Evolutionary conservation across 106 monocot species (phyloP), one percentile per base, ranked within the genome.

Genomic region (Allium cepa): DNA sequence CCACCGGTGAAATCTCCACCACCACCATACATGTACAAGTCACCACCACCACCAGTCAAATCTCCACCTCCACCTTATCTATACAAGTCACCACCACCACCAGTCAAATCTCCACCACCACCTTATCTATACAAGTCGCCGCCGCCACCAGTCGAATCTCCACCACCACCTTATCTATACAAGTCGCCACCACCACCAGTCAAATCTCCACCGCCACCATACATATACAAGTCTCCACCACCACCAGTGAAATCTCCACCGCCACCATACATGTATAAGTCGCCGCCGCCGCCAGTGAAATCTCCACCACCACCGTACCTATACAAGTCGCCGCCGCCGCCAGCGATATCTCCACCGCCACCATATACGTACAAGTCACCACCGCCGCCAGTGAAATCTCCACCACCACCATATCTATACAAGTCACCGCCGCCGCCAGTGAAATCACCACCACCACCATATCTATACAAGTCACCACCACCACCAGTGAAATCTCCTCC

Each of bases 101-200:
- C 75, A 36, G 12, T 50, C 0, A 60, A 60, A 11, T 57, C 69
- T 28, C 59, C 71, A 13, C 60, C 71, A 4, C 71, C 71, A 4
- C 69, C 13, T 0, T 8, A 53, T 10, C 49, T 66, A 50, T 26
- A 71, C 12, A 70, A 68, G 2, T 67, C 76, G 8, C 55, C 76
- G 11, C 76, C 76, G 48, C 76, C 76, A 4, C 76, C 77, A n/a
- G 26, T 16, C 7, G 8, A 14, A 60, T 53, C 68, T 17, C 67
- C 75, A 9, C 68, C 76, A 0, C 49, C n/a, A 46, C 82, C 0
- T 69, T 77, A 17, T 78, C 64, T 3, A 67, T 67, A 11, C 77
- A 71, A 46, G 66, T 79, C 82, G 8, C 70, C 78, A 0, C 82
- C 82, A 0, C 78, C 78, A 8, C 59, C 50, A 2, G 71, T 66